Conservation (phyloP, 1,284 basidiomycete genomes). For the Apiotrichum sp. region DNA sequence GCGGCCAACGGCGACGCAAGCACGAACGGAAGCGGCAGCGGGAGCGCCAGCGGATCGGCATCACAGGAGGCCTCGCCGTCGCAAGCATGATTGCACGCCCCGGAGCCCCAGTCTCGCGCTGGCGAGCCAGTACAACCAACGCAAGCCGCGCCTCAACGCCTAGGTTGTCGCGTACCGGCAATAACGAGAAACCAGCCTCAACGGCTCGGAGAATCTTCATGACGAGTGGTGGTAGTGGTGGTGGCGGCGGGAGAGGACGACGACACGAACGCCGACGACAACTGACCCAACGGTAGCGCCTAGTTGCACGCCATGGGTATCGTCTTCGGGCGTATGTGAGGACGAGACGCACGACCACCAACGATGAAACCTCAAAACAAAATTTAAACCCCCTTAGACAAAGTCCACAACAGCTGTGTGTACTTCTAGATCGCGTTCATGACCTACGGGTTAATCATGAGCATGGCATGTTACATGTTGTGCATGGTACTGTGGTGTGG, state of each 20-base stretch:
- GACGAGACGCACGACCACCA: too few relatives aligned
- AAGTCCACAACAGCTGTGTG: constrained; percentile 13
- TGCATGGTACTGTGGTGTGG: background rate
- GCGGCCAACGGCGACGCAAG: background rate
- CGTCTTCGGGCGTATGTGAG: too few relatives aligned
- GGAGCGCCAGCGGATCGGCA: background rate
- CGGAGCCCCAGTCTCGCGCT: background rate
- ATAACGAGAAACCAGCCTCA: background rate
- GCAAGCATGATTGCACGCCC: background rate
- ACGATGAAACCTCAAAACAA: too few relatives aligned
- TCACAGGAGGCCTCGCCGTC: constrained; percentile 1
- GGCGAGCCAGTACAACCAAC: background rate
- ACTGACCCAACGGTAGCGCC: too few relatives aligned
- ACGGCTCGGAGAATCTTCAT: background rate
- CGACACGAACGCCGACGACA: too few relatives aligned
- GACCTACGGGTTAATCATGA: background rate
- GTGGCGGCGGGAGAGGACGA: background rate
- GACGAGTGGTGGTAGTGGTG: background rate
- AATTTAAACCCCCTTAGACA: background rate
- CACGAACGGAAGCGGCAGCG: background rate
- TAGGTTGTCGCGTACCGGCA: background rate
- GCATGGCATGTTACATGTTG: constrained; percentile 8
- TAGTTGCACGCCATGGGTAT: too few relatives aligned
- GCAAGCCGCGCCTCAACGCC: background rate
- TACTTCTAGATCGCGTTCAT: constrained; percentile 11